Evolutionary conservation across 768 basidiomycete species (phyloP), one percentile per base, ranked within the genome.

Genomic region (Phanerochaete sordida): DNA sequence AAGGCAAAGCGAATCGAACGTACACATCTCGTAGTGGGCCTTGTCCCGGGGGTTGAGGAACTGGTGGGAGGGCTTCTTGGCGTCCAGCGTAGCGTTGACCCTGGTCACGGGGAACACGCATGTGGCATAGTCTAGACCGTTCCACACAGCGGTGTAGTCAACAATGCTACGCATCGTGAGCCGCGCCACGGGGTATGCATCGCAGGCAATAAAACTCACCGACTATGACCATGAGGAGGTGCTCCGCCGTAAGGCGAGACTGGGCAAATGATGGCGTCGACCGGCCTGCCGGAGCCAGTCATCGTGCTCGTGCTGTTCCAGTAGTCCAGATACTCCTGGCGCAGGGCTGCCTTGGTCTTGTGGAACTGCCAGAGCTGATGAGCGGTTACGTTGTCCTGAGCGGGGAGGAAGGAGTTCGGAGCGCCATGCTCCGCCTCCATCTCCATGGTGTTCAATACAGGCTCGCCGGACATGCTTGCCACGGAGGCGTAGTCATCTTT

Each of bases 241-340:
- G 90, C 86, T 0, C 79, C 73, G 33, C 43, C 55, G 66, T 75
- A 85, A 1, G 88, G 78, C 1, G 86, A 85, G 2, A 75, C 78
- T 23, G 91, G 87, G 1, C 77, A 73, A 35, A 93, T 85, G 64
- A 93, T 83, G 1, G 86, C 90, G 67, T 93, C 91, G 6, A 92
- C 80, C 4, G 89, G 86, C 1, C 91, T 73, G 1, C 86, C 88
- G 0, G 88, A 92, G 0, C 81, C 82, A 0, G 89, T 91, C 15
- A 65, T 49, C 0, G 56, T 62, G 11, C 64, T 72, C 0, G 85
- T 87, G 4, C 72, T 75, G 53, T 85, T 78, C 90, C 89, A 91
- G 51, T 82, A 72, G 49, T 84, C 79, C 48, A 88, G 70, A 66
- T 90, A 84, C 51, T 78, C 76, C 63, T 83, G 75, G 26, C 87